phyloP scores from a whole-genome alignment of 306 rosid species.

The Ceratonia siliqua region DNA sequence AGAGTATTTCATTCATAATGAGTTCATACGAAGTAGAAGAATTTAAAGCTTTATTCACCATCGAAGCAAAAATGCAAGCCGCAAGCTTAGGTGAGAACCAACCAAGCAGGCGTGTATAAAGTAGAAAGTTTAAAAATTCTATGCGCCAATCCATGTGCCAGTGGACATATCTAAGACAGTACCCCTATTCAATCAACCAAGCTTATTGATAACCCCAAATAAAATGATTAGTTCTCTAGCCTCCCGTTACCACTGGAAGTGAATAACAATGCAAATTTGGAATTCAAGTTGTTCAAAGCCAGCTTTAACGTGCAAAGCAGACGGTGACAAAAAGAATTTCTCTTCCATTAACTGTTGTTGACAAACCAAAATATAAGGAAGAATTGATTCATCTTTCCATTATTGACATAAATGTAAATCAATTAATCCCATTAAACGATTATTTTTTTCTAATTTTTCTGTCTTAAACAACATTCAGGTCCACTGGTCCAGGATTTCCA shows the following conservation, averaged over 20 bases:
- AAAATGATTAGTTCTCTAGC: constrained; percentile 7
- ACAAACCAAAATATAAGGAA: too few relatives aligned
- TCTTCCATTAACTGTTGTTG: too few relatives aligned
- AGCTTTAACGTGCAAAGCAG: constrained; percentile 8
- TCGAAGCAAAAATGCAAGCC: constrained; percentile 8
- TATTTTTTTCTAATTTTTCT: not conserved
- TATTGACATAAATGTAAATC: not conserved
- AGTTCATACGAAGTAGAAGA: constrained; percentile 6
- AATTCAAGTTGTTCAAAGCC: constrained; percentile 1
- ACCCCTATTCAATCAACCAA: not conserved
- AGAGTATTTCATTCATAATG: not conserved
- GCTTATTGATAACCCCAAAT: not conserved
- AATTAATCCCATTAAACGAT: not conserved
- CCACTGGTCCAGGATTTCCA: not conserved
- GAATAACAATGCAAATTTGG: not conserved
- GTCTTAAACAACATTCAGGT: not conserved
- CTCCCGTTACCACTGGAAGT: not conserved
- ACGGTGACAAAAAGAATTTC: not conserved
- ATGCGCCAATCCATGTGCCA: not conserved
- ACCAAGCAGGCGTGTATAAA: not conserved
- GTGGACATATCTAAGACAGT: constrained; percentile 16
- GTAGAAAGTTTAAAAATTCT: not conserved
- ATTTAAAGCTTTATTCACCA: not conserved
- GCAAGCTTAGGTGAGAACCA: not conserved
- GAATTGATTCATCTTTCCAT: too few relatives aligned